Evolutionary conservation across 805 yeast species (phyloP).

Genomic region (Kluyveromyces siamensis): DNA sequence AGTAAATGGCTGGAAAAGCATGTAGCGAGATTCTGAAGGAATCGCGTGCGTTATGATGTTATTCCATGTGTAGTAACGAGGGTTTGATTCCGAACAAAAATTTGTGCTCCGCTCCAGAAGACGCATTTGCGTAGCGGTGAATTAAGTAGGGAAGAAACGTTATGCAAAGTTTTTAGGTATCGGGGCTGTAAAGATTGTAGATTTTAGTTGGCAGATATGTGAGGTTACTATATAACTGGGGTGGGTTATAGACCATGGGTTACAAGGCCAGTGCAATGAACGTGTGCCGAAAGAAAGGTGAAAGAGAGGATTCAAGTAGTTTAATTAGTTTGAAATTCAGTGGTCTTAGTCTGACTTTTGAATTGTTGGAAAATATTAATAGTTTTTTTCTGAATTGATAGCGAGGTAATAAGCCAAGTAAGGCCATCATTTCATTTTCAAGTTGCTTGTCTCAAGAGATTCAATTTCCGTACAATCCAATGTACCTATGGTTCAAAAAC

Average conservation of each 20-base stretch:
- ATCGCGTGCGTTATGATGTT: background rate
- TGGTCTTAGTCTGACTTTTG: no score
- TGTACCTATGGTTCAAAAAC: slow-evolving; percentile 2
- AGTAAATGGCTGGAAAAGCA: background rate
- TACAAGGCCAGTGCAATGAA: no score
- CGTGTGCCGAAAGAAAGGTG: no score
- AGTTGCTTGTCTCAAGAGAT: background rate
- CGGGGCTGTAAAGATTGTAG: background rate
- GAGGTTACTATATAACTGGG: background rate
- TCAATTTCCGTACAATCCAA: background rate
- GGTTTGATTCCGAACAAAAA: background rate
- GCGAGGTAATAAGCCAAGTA: background rate
- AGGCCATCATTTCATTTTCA: background rate
- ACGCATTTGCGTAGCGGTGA: background rate
- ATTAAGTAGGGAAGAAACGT: no score
- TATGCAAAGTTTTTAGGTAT: no score
- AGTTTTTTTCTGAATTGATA: background rate
- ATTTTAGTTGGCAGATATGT: background rate
- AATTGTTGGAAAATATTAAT: background rate
- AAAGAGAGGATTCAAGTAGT: no score
- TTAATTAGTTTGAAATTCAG: no score
- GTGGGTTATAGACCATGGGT: background rate
- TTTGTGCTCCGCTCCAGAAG: background rate
- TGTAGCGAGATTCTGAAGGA: background rate
- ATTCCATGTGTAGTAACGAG: background rate